These are phyloP conservation scores for Saksenaea oblongispora DNA, from an alignment of 371 early-diverging fungal genomes.

Conservation along the genomic window DNA sequence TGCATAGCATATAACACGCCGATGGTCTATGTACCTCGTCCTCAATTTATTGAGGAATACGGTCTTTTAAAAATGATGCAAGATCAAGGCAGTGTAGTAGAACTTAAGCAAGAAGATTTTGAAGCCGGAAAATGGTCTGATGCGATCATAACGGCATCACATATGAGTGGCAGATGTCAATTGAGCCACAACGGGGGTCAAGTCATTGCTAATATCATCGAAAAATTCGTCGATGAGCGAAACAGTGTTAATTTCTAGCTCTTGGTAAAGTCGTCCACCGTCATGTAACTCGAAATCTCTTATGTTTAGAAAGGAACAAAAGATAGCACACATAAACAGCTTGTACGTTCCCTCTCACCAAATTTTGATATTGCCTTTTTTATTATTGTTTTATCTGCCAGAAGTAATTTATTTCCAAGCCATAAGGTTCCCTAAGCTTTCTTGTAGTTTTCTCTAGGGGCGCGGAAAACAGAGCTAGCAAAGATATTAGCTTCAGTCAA, in stretches of 20 bases:
- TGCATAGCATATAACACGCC: slow-evolving; percentile 73
- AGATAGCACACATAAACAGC: no score
- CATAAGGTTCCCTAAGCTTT: no score
- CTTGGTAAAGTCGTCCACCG: no score
- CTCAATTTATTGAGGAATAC: slow-evolving; percentile 79
- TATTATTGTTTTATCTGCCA: no score
- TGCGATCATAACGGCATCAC: slow-evolving; percentile 42
- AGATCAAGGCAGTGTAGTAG: slow-evolving; percentile 64
- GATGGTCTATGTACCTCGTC: slow-evolving; percentile 76
- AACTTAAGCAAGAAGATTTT: slow-evolving; percentile 63
- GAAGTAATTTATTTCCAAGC: no score
- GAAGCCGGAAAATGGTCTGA: slow-evolving; percentile 61
- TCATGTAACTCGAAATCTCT: no score
- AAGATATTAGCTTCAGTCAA: no score
- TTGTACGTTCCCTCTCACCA: no score
- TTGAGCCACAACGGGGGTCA: slow-evolving; percentile 59
- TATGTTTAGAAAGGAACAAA: no score
- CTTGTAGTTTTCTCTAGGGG: no score
- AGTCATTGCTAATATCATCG: slow-evolving; percentile 45
- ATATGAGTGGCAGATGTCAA: slow-evolving; percentile 32
- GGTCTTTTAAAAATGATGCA: slow-evolving; percentile 69
- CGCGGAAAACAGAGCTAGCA: no score
- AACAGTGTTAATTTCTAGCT: neutral
- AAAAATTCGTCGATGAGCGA: slow-evolving; percentile 49
- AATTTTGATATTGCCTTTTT: no score